Evolutionary conservation across 2,329 filamentous ascomycete species (phyloP), one percentile per base, ranked within the genome.

Genomic region (Orbilia javanica): DNA sequence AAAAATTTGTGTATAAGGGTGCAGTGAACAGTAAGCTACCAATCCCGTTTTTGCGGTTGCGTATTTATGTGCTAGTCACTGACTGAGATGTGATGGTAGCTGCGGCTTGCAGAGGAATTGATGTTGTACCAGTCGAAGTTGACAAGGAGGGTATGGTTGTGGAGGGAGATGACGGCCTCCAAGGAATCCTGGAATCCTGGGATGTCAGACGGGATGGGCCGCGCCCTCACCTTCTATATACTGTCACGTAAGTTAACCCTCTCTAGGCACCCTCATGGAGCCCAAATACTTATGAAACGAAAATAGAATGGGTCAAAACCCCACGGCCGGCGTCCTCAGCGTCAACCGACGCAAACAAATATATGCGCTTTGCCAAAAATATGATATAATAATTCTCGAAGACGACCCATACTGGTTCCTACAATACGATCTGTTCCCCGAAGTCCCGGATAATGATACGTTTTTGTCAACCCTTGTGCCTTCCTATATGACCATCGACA

Each of bases 381-480:
- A 93, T 85, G 94, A 97, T 84, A 88, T 97, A 79, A 89, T 97
- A 82, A 97, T 97, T 80, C 86, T 96, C 79, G 95, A 98, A 84
- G 95, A 98, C 82, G 94, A 97, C 79, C 95, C 95, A 4, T 97
- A 97, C 86, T 97, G 93, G 93, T 95, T 96, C 84, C 87, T 98
- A 7, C 95, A 97, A 83, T 97, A 89, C 84, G 93, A 93, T 0
- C 92, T 71, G 1, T 73, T 73, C 44, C 5, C 62, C 1, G 68
- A 73, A 11, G 18, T 71, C 50, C 60, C 81, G 1, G 64, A 80
- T 68, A 83, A 83, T 72, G 76, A 66, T 46, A 76, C 52, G 2
- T 70, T 71, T 20, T 75, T 65, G 81, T 81, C 18, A 82, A 82
- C 64, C 82, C 82, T 79, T 81, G 80, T 91, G 2, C 94, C 93